Percentiles rank a stretch among this genome's conserved stretches.
Evolutionary conservation across 306 rosid species (phyloP).

Genomic region (Sicyos baderoa): DNA sequence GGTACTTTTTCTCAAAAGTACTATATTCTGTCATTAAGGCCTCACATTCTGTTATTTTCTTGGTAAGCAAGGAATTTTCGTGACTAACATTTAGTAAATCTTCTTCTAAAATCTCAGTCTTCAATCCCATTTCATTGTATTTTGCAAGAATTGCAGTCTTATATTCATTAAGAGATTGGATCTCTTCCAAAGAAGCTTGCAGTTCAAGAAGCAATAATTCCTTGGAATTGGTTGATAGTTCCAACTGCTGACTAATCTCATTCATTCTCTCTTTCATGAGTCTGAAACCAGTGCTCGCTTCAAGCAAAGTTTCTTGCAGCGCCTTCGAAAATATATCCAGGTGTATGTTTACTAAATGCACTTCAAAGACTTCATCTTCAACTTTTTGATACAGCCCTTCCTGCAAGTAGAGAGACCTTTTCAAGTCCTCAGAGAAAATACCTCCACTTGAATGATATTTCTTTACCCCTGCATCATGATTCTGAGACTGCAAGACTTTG

Average conservation of each 20-base stretch:
- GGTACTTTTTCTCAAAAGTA: slow-evolving; percentile 46
- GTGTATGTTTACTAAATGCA: slow-evolving; percentile 59
- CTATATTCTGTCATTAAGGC: slow-evolving; percentile 44
- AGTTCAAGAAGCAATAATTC: slow-evolving; percentile 53
- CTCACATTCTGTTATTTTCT: slow-evolving; percentile 53
- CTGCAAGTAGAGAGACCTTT: slow-evolving; percentile 63
- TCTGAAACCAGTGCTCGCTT: slow-evolving; percentile 49
- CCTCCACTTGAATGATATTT: slow-evolving; percentile 52
- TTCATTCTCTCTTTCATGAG: slow-evolving; percentile 42
- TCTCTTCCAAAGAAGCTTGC: slow-evolving; percentile 60
- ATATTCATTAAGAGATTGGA: slow-evolving; percentile 47
- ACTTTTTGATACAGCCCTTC: slow-evolving; percentile 71
- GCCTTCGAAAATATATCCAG: slow-evolving; percentile 78
- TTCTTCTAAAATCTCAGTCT: slow-evolving; percentile 54
- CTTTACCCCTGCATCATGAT: slow-evolving; percentile 35
- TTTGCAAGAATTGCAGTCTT: slow-evolving; percentile 47
- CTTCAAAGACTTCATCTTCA: slow-evolving; percentile 77
- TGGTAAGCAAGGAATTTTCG: slow-evolving; percentile 44
- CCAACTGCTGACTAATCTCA: slow-evolving; percentile 64
- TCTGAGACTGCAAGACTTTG: slow-evolving; percentile 37
- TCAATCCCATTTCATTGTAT: slow-evolving; percentile 53
- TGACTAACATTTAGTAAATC: slow-evolving; percentile 34
- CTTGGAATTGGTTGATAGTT: slow-evolving; percentile 61
- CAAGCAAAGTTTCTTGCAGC: slow-evolving; percentile 65
- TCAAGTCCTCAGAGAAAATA: slow-evolving; percentile 52